Evolutionary conservation across 257 asterid species (phyloP).

Genomic region (Lithospermum erythrorhizon): DNA sequence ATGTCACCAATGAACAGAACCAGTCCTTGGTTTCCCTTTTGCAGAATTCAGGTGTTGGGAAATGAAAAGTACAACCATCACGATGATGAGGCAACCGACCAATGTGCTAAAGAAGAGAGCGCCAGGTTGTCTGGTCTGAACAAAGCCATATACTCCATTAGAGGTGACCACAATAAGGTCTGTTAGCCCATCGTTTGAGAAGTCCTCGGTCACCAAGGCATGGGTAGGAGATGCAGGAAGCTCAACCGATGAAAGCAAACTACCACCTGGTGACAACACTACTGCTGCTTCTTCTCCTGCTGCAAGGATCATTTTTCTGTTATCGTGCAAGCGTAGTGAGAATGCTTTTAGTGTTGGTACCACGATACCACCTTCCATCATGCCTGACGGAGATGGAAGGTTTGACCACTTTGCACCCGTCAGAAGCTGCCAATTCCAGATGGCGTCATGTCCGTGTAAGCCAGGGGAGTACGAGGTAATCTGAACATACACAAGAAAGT

Average conservation of each 20-base stretch:
- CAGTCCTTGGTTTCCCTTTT: conserved; percentile 76
- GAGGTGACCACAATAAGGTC: conserved; percentile 76
- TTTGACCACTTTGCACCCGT: conserved; percentile 96
- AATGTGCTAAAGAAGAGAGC: conserved; percentile 95
- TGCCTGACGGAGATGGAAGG: conserved; percentile 78
- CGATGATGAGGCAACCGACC: conserved; percentile 82
- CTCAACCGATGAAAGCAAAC: conserved; percentile 44
- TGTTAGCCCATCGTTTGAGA: conserved; percentile 77
- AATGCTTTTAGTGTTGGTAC: conserved; percentile 79
- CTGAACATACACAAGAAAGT: conserved; percentile 24
- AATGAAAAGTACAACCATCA: conserved; percentile 84
- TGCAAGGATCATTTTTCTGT: conserved; percentile 60
- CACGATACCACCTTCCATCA: conserved; percentile 50
- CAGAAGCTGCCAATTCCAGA: conserved; percentile 90
- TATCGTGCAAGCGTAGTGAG: conserved; percentile 61
- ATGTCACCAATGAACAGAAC: conserved; percentile 40
- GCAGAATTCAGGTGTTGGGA: conserved; percentile 66
- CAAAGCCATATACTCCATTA: conserved; percentile 82
- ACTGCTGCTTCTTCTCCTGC: conserved; percentile 96
- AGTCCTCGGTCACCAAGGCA: conserved; percentile 59
- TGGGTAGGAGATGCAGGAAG: conserved; percentile 92
- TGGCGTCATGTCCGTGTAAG: conserved; percentile 68
- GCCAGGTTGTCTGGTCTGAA: conserved; percentile 96
- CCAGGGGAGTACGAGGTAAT: conserved; percentile 96
- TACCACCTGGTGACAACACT: conserved; percentile 81